Base-by-base conservation (phyloP, 306 rosid species). In the Cucumis melo region DNA sequence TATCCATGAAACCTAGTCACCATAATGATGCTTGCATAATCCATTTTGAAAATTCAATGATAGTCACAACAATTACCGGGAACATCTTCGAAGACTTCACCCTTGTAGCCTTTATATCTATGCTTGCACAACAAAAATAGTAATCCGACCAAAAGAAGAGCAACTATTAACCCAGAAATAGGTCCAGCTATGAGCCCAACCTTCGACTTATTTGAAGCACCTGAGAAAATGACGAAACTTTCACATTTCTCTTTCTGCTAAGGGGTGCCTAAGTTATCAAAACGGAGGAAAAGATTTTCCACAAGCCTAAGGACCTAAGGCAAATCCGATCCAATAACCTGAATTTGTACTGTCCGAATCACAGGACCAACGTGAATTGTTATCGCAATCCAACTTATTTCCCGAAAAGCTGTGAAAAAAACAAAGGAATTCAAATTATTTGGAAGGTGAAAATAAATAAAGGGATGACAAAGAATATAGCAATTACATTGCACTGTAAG, bases 61-160 rank as follows among this genome's bases (percentile, higher is more conserved):
- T 56, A 81, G 78, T 77, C 85, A 76, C 77, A 93, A 51, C 27
- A 73, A 7, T 73, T 73, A 73, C 99, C 99, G 88, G 98, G 84
- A 86, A 95, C 98, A 82, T 95, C 99, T 21, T 87, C 97, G 85
- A 76, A 92, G 73, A 92, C 86, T 85, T 95, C 99, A 27, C 84
- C 88, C 82, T 73, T 95, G 87, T 83, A 85, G 79, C 87, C 86
- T 83, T 81, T 88, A 83, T 87, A 87, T 80, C 85, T 89, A 75
- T 77, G 48, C 84, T 83, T 95, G 81, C 85, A 87, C 81, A 91
- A 72, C 63, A 87, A 85, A 82, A 84, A 84, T 32, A 90, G 78
- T 67, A 89, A 73, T 51, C 86, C 89, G 62, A 85, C 88, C 79
- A 92, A 80, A 60, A 83, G 78, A 70, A 92, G 75, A 77, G 83